Base-by-base conservation (phyloP, 2,329 filamentous ascomycete genomes). In the Diaporthe sp. region DNA sequence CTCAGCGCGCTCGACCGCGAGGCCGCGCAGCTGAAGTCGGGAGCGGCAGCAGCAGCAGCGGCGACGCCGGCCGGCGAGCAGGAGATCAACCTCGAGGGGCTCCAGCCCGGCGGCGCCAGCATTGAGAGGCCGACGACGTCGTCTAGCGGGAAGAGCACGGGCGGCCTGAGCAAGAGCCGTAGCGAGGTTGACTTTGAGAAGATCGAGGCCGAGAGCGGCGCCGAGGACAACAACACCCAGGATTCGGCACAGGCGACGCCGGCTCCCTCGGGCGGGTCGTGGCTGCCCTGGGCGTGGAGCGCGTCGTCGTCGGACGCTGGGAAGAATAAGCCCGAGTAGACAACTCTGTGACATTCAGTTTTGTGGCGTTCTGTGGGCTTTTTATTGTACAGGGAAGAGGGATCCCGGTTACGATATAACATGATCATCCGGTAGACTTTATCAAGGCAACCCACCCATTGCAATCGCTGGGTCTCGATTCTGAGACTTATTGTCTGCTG, bases 131-230 rank as follows among this genome's bases (percentile, higher is more conserved):
- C 77, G 87, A 88, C 73, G 42, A 77, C 75, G n/a, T 78, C 78
- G n/a, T 83, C 87, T 62, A 88, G 87, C 78, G 83, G 83, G 70
- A 84, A 84, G 79, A 90, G 88, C 77, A 84, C 84, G 79, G 89
- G 88, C 76, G 91, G 87, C 4, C 85, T 98, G 80, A 93, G 91
- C 80, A 96, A 96, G 86, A 96, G 94, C 81, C 92, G 92, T 78
- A 97, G 94, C 83, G 95, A 98, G 82, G 91, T 90, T 28, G 96
- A 98, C 79, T 98, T 98, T 81, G 95, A 98, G 81, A 94, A 95
- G 82, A 94, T 97, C 79, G 94, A 97, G 77, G 92, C 92, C 46
- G 94, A 96, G 81, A 93, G 92, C 80, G 89, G 89, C 13, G 86
- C 86, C 37, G 92, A 91, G 80, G 90, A 90, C 61, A 87, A 86